Base-by-base conservation (phyloP, 2,329 filamentous ascomycete species). In the Rhynchosporium agropyri region DNA sequence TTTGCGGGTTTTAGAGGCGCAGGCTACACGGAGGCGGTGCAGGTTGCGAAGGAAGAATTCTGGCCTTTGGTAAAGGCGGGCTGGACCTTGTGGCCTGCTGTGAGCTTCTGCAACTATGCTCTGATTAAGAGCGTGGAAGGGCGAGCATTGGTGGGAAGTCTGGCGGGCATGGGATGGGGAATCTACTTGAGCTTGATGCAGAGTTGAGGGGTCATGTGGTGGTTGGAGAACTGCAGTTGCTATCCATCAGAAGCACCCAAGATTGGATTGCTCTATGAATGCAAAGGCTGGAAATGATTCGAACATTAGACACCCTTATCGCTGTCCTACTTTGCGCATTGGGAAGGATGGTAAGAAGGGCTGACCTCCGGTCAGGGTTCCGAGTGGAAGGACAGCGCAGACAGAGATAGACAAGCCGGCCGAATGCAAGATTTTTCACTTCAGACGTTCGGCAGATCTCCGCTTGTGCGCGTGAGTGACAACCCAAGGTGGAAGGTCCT, bases 101-200 rank as follows among this genome's bases (percentile, higher is more conserved):
- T 93, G 28, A 89, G 87, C 66, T 73, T 89, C 20, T 72, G 90
- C 65, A 90, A 90, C 79, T 92, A 90, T 72, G 82, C 86, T 1
- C 74, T 83, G 26, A 78, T 92, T 64, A 83, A 89, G 67, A 89
- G 87, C n/a, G 84, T 92, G 3, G 83, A 92, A 71, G 82, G 83
- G 58, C 81, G 90, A 43, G 88, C 89, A 57, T 77, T 93, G 40
- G 83, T 92, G 65, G 89, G 87, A n/a, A 85, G 86, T 68, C 74
- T 89, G 57, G 89, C 89, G 20, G 90, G 90, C 4, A 80, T 94
- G 29, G 82, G 79, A 13, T 94, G 90, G 90, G 87, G 88, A 0
- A 80, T 92, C 48, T 93, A 90, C 74, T 79, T 93, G 76, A 91
- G 89, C 72, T 77, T 92, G 71, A 76, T 85, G 67, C 82, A 81